A percentile compares a stretch with the other conserved stretches of the same genome.
phyloP scores from a whole-genome alignment of 495 filamentous ascomycete genomes.

The Penicillium psychrofluorescens region DNA sequence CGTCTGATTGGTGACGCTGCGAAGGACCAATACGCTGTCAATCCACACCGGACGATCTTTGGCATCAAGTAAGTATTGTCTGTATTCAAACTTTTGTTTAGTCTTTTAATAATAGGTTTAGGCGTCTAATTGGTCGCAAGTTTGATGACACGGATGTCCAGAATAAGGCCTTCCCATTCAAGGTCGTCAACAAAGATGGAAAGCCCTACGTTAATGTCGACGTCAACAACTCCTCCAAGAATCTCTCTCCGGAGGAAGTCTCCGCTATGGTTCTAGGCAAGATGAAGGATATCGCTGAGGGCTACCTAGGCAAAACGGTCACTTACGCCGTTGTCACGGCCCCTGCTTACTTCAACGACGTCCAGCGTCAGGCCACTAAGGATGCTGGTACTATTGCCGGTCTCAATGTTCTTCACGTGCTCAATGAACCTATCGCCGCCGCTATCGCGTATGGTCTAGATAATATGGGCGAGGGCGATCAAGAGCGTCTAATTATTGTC shows the following conservation, averaged over 20 bases:
- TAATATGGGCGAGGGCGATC: conserved; percentile 52
- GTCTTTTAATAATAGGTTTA: conserved; percentile 27
- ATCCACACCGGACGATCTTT: conserved; percentile 82
- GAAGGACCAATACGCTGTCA: conserved; percentile 97
- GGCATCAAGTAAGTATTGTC: conserved; percentile 74
- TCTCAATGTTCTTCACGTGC: conserved; percentile 93
- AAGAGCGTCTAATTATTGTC: conserved; percentile 86
- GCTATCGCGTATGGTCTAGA: conserved; percentile 85
- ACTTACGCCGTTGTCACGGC: conserved; percentile 96
- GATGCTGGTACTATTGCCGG: conserved; percentile 92
- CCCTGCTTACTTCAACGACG: conserved; percentile 99
- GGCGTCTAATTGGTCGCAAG: conserved; percentile 87
- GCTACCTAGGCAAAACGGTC: conserved; percentile 89
- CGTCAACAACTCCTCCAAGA: conserved; percentile 64
- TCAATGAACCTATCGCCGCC: conserved; percentile 89
- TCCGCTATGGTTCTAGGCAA: conserved; percentile 84
- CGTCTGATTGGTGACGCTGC: conserved; percentile 96
- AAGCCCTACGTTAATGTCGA: conserved; percentile 76
- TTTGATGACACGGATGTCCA: conserved; percentile 81
- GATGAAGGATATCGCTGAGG: conserved; percentile 97
- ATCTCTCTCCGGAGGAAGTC: conserved; percentile 80
- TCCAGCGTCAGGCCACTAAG: conserved; percentile 96
- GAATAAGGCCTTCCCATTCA: conserved; percentile 86
- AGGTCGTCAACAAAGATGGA: conserved; percentile 71
- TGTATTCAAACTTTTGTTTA: neutral